Percentiles rank a stretch among this genome's conserved stretches.
phyloP scores from a whole-genome alignment of 192 early-diverging fungal genomes.

The Coemansia sp. region DNA sequence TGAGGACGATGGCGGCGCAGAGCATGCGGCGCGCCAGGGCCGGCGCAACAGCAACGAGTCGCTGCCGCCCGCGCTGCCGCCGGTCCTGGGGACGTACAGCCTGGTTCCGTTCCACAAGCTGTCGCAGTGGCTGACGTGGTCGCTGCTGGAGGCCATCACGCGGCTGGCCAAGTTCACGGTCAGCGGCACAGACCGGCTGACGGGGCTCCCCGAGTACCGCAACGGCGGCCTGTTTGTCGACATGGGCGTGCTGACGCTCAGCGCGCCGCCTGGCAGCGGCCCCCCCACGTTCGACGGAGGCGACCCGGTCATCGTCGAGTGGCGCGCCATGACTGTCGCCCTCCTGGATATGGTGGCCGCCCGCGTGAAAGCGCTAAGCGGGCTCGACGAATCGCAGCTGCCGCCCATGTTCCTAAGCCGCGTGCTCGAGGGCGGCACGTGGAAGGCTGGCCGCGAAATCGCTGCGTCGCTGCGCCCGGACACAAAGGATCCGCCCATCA shows the following conservation, averaged over 20 bases:
- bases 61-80: conserved; percentile 5
- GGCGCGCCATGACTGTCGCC: conserved; percentile 89
- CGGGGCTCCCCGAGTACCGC: conserved; percentile 85
- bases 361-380: conserved; percentile 57
- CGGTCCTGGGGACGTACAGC: conserved; percentile 21
- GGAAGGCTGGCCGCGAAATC: conserved; percentile 92
- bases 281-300: conserved; percentile 74
- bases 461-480: conserved; percentile 75
- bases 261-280: conserved; percentile 21
- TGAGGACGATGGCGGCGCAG: not conserved
- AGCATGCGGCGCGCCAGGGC: too few relatives aligned
- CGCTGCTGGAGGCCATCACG: conserved; percentile 79
- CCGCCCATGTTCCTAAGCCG: conserved; percentile 71
- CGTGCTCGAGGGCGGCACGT: conserved; percentile 90
- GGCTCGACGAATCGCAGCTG: conserved; percentile 58
- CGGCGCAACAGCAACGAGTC: too few relatives aligned
- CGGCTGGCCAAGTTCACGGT: conserved; percentile 56
- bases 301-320: conserved; percentile 89
- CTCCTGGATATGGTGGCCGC: conserved; percentile 76
- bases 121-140: conserved; percentile 96
- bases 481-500: conserved; percentile 90
- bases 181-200: conserved; percentile 67
- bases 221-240: conserved; percentile 91
- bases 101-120: conserved; percentile 90
- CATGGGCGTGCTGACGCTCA: conserved; percentile 73